Percentiles rank a stretch among this genome's conserved stretches.
phyloP scores from a whole-genome alignment of 1,284 basidiomycete species.

The Trametes hirsuta region DNA sequence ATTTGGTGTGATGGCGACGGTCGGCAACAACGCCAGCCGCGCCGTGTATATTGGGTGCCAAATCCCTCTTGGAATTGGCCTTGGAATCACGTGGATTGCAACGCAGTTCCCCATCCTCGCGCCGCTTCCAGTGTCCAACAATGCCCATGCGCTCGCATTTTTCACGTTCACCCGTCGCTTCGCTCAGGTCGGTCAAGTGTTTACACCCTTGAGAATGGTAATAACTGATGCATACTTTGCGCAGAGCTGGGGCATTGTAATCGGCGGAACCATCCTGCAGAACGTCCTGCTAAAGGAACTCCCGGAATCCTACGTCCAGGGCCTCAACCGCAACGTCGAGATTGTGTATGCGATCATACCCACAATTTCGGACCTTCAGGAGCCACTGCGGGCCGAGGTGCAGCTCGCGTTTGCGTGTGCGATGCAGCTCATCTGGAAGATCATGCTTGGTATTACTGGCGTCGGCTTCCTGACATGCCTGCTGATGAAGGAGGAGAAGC shows the following conservation, averaged over 20 bases:
- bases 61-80: constrained; percentile 35
- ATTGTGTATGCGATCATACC: constrained; percentile 21
- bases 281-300: constrained; percentile 12
- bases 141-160: constrained; percentile 35
- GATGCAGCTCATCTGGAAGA: constrained; percentile 13
- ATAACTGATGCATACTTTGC: neutral
- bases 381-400: constrained; percentile 12
- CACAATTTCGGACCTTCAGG: neutral
- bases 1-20: constrained; percentile 38
- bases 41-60: constrained; percentile 36
- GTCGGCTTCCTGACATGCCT: constrained; percentile 14
- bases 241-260: constrained; percentile 21
- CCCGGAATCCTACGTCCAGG: constrained; percentile 4
- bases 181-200: constrained; percentile 17
- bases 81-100: constrained; percentile 27
- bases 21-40: constrained; percentile 37
- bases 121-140: constrained; percentile 33
- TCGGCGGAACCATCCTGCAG: constrained; percentile 18
- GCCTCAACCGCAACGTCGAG: constrained; percentile 5
- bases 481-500: constrained; percentile 13
- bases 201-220: too few species aligned
- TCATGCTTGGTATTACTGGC: constrained; percentile 9
- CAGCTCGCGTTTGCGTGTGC: constrained; percentile 14
- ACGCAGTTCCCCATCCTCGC: constrained; percentile 39
- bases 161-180: constrained; percentile 35